Conservation (phyloP, 805 yeast species). For the Dipodascus albidus region DNA sequence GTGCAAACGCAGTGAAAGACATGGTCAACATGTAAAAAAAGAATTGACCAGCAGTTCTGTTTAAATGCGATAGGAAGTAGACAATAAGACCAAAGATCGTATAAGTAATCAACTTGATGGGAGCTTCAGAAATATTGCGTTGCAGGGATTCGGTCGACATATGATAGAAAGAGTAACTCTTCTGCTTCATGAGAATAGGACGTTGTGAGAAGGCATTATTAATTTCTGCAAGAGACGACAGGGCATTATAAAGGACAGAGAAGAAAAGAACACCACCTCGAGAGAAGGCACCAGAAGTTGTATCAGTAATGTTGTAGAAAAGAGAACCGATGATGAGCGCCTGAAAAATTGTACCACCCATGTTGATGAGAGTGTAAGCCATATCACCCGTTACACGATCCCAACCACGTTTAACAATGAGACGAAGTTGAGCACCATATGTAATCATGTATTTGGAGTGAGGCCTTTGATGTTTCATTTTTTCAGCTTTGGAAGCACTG, state of each 20-base stretch:
- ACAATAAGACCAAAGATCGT: constrained; percentile 36
- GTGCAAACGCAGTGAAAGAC: constrained; percentile 32
- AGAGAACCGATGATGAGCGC: constrained; percentile 56
- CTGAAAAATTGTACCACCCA: constrained; percentile 41
- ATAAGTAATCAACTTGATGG: constrained; percentile 41
- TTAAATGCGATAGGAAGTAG: constrained; percentile 47
- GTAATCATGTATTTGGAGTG: constrained; percentile 35
- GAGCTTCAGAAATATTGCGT: constrained; percentile 47
- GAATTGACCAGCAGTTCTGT: constrained; percentile 40
- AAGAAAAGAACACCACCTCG: constrained; percentile 57
- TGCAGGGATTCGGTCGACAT: constrained; percentile 69
- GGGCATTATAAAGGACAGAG: constrained; percentile 48
- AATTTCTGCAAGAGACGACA: constrained; percentile 48
- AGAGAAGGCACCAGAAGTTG: constrained; percentile 48
- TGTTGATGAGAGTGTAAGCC: constrained; percentile 35
- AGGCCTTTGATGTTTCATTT: constrained; percentile 28
- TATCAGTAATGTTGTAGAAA: constrained; percentile 39
- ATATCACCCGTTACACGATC: constrained; percentile 48
- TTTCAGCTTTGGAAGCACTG: constrained; percentile 28
- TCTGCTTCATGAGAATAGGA: constrained; percentile 59
- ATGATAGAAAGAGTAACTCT: constrained; percentile 57
- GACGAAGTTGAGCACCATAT: constrained; percentile 37
- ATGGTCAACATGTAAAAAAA: constrained; percentile 40
- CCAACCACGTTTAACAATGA: constrained; percentile 42
- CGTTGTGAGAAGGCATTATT: constrained; percentile 37